Percentiles rank a stretch among this genome's conserved stretches.
These are phyloP conservation scores for Niebla homalea DNA, from an alignment of 495 filamentous ascomycete species.

Conservation along the genomic window DNA sequence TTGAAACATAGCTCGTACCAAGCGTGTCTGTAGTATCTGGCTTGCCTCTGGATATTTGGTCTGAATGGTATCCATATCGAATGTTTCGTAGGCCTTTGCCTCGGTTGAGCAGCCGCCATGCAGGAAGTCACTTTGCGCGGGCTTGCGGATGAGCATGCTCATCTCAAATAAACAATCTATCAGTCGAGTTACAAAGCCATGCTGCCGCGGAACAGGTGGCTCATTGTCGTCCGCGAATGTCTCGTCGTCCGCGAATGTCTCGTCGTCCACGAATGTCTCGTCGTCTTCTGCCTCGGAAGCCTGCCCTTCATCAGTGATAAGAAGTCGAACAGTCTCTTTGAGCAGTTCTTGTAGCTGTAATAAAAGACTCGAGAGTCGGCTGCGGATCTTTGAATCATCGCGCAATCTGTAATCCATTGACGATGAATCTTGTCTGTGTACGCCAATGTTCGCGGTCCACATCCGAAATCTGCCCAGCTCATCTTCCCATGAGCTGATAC, in stretches of 20 bases:
- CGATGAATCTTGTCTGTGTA: slow-evolving; percentile 15
- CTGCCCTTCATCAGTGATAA: not conserved
- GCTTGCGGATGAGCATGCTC: slow-evolving; percentile 17
- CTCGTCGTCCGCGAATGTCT: not conserved
- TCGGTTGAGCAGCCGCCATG: slow-evolving; percentile 15
- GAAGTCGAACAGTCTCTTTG: not conserved
- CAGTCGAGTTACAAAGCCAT: slow-evolving; percentile 1
- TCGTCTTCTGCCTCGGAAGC: not conserved
- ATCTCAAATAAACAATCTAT: slow-evolving; percentile 15
- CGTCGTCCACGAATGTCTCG: too few species aligned
- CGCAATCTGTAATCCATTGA: slow-evolving; percentile 15
- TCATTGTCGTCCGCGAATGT: not conserved
- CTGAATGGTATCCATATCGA: slow-evolving; percentile 18
- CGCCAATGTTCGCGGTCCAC: slow-evolving; percentile 25
- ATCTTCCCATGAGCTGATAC: slow-evolving; percentile 5
- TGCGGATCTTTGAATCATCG: slow-evolving; percentile 3
- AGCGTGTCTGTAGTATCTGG: slow-evolving; percentile 17
- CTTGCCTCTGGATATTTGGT: slow-evolving; percentile 18
- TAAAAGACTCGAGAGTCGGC: slow-evolving; percentile 2
- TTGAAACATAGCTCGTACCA: slow-evolving; percentile 30
- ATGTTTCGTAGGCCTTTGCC: slow-evolving; percentile 16
- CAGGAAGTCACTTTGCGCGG: slow-evolving; percentile 23
- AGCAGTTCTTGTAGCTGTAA: not conserved
- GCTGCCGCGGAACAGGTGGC: slow-evolving; percentile 1
- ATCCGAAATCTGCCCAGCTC: slow-evolving; percentile 23